Evolutionary conservation across 306 rosid genomes (phyloP), one percentile per base, ranked within the genome.

Genomic region (Cajanus cajan): DNA sequence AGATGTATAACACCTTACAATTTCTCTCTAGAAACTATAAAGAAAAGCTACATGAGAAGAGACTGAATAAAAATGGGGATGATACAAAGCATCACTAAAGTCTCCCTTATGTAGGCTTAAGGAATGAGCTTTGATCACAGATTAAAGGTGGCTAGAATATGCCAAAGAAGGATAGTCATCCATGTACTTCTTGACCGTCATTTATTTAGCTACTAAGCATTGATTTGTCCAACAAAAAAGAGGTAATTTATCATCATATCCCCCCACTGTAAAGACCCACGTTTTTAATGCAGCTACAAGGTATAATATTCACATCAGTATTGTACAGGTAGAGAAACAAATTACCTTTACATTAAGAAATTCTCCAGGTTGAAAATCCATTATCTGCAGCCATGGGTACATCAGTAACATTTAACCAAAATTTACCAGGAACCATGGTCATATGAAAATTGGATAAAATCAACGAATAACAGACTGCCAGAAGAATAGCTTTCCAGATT

Each of bases 331-430:
- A 54, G 65, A 74, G 39, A 63, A 48, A 58, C 73, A 73, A 54
- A 73, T 73, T 88, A 95, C 99, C 97, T 95, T 93, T 10, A 93
- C 93, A 63, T 92, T 90, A 48, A 95, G 98, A 88, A 82, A 95
- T 54, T 95, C 99, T 75, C 97, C 99, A 18, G 94, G 98, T 73
- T 93, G 90, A 65, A 95, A 95, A 87, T 95, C 99, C 99, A 95
- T 91, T 78, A 95, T 90, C 98, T 95, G 90, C 86, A 83, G 68
- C 67, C 70, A 83, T 61, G 64, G 52, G 69, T 18, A 25, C 72
- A 80, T 81, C 37, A 76, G 28, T 72, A 40, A 40, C 50, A 57
- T 67, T 59, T 14, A 80, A 54, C 55, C 6, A 39, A 59, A 43
- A 63, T 34, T 28, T 68, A 58, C 64, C 37, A 45, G 71, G 79